Evolutionary conservation across 768 basidiomycete genomes (phyloP), one percentile per base, ranked within the genome.

Genomic region (Dendrothele bispora): DNA sequence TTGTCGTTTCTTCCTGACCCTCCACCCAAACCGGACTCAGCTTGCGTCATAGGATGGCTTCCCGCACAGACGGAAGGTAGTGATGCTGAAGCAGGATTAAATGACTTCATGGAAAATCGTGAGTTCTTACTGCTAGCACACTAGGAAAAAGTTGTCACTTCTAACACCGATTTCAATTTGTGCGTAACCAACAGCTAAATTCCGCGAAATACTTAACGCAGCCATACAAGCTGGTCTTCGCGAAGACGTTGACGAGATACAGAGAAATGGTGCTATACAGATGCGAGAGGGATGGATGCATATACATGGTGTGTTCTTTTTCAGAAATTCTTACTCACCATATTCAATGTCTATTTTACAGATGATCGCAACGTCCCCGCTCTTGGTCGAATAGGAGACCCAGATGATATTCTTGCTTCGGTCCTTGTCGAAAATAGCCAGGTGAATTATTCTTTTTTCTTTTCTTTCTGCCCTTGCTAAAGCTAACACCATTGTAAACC

Each of bases 201-300:
- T 91, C 60, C 63, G 81, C 20, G 60, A 67, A 0, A 55, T 88
- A 7, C 61, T 91, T 39, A 87, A 91, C 54, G 65, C 78, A 43
- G 78, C 78, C 8, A 68, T 91, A 14, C 72, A 74, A 41, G 63
- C 68, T 21, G 82, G 74, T 17, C 68, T 91, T 5, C 58, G 55
- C 17, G 78, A 86, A 37, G 74, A 72, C 8, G 68, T 75, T 1
- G 90, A 92, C 54, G 83, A 86, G 2, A 68, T 87, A 3, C 83
- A 83, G 71, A 74, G 59, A 4, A 82, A 82, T 47, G 78, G 75
- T 5, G 90, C 88, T 8, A 61, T 76, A 25, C 86, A 88, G 57
- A 65, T 82, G 3, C 79, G 78, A 50, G 64, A 79, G 17, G 90
- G 90, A n/a, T 92, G 90, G 90, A 86, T 92, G 85, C 90, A 92